phyloP scores from a whole-genome alignment of 1,284 basidiomycete species.

The Ustilago esculenta region DNA sequence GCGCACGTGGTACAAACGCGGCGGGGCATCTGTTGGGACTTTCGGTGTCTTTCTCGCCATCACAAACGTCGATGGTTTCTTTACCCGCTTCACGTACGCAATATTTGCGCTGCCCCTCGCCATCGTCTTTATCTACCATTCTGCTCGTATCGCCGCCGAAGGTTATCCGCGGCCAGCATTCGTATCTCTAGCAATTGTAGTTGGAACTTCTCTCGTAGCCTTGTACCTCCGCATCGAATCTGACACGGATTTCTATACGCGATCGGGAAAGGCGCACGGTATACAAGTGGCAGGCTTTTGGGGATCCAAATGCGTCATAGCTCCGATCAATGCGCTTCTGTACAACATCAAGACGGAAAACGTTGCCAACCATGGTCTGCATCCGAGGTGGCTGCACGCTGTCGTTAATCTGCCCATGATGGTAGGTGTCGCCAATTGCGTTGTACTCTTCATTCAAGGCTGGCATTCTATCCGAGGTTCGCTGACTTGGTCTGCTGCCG shows the following conservation, averaged over 20 bases:
- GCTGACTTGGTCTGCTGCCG: neutral
- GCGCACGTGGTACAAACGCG: constrained; percentile 9
- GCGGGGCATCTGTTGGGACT: neutral
- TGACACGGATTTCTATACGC: constrained; percentile 17
- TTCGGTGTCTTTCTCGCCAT: constrained; percentile 15
- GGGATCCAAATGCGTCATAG: constrained; percentile 20
- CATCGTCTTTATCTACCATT: neutral
- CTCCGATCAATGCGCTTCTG: constrained; percentile 64
- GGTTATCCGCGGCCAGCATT: neutral
- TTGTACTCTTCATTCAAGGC: constrained; percentile 7
- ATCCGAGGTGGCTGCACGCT: constrained; percentile 64
- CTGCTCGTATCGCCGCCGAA: neutral
- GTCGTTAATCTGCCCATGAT: constrained; percentile 66
- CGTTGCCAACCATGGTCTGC: constrained; percentile 65
- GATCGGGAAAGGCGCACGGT: neutral
- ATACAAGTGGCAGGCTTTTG: neutral
- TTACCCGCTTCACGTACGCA: constrained; percentile 62
- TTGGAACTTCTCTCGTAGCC: neutral
- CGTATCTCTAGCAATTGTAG: constrained; percentile 1
- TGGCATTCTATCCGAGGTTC: neutral
- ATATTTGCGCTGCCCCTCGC: constrained; percentile 55
- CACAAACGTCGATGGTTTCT: constrained; percentile 48
- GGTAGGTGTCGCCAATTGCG: constrained; percentile 44
- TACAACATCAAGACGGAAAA: constrained; percentile 64
- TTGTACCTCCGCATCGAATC: neutral